Evolutionary conservation across 176 grass and related monocot species (phyloP).

Genomic region (Rhipidocladum racemiflorum): DNA sequence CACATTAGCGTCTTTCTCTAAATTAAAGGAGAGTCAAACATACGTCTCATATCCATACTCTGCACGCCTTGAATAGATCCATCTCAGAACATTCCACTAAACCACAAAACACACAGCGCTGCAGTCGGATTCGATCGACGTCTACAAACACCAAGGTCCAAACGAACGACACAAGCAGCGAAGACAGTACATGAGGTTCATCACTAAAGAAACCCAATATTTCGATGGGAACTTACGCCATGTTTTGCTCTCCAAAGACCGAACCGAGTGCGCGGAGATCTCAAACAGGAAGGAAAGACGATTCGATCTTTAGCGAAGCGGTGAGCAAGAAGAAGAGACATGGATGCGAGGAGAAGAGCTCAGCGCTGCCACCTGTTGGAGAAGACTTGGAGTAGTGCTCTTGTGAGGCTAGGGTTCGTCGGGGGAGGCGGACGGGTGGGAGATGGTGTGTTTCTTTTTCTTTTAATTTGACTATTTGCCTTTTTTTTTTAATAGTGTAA

Average conservation of each 20-base stretch:
- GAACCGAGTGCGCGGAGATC: not conserved
- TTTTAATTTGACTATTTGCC: too few relatives aligned
- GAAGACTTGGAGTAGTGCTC: slow-evolving; percentile 12
- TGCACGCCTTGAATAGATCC: too few relatives aligned
- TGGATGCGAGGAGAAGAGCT: not conserved
- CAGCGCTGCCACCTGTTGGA: not conserved
- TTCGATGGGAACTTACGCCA: slow-evolving; percentile 16
- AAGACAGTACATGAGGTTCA: not conserved
- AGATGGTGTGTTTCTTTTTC: not conserved
- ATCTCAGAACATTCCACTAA: too few relatives aligned
- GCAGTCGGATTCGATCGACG: too few relatives aligned
- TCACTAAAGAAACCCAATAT: not conserved
- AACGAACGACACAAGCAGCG: too few relatives aligned
- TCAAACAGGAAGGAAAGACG: not conserved
- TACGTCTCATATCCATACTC: not conserved
- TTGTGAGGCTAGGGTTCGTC: slow-evolving; percentile 42
- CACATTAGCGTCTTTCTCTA: not conserved
- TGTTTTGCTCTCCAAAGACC: slow-evolving; percentile 9
- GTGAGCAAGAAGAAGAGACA: not conserved
- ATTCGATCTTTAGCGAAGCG: not conserved
- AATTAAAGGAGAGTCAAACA: not conserved
- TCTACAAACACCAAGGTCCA: too few relatives aligned
- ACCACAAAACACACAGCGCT: too few relatives aligned
- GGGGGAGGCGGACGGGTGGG: not conserved
- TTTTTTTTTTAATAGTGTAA: too few relatives aligned